Percentiles rank a stretch among this genome's conserved stretches.
Evolutionary conservation across 208 protist species (phyloP).

Genomic region (Leishmania martiniquensis): DNA sequence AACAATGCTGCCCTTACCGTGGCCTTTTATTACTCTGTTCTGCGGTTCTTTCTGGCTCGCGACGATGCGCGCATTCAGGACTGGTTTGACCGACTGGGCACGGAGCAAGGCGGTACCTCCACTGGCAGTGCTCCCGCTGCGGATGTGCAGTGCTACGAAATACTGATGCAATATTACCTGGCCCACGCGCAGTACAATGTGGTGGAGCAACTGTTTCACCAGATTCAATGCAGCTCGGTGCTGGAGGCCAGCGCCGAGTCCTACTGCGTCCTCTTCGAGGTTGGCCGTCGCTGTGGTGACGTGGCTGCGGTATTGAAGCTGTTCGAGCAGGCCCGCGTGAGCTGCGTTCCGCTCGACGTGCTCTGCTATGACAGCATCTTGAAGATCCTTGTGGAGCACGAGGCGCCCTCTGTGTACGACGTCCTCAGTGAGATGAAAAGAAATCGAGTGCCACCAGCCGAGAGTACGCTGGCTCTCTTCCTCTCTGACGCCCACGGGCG

Average conservation of each 20-base stretch:
- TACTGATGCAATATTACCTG: constrained; percentile 71
- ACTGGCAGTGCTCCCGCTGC: constrained; percentile 10
- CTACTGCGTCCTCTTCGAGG: constrained; percentile 77
- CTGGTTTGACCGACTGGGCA: constrained; percentile 56
- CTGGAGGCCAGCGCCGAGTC: constrained; percentile 58
- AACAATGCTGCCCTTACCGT: constrained; percentile 20
- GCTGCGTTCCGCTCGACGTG: constrained; percentile 53
- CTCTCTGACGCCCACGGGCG: constrained; percentile 58
- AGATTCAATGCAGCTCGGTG: constrained; percentile 51
- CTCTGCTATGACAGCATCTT: constrained; percentile 85
- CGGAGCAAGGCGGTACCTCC: neutral
- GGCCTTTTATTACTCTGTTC: constrained; percentile 54
- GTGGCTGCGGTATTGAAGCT: constrained; percentile 39
- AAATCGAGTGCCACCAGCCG: constrained; percentile 49
- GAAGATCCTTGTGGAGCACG: constrained; percentile 54
- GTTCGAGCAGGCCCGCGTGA: constrained; percentile 83
- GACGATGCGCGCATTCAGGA: constrained; percentile 48
- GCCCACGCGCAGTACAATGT: constrained; percentile 35
- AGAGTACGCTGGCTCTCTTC: constrained; percentile 80
- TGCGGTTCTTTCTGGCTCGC: constrained; percentile 49
- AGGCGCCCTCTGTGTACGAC: constrained; percentile 64
- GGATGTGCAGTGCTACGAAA: constrained; percentile 59
- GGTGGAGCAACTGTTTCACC: constrained; percentile 63
- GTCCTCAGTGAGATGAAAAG: constrained; percentile 86
- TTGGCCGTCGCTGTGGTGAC: constrained; percentile 40